These are phyloP conservation scores for Botrytis deweyae DNA, from an alignment of 2,329 filamentous ascomycete genomes.

Conservation along the genomic window DNA sequence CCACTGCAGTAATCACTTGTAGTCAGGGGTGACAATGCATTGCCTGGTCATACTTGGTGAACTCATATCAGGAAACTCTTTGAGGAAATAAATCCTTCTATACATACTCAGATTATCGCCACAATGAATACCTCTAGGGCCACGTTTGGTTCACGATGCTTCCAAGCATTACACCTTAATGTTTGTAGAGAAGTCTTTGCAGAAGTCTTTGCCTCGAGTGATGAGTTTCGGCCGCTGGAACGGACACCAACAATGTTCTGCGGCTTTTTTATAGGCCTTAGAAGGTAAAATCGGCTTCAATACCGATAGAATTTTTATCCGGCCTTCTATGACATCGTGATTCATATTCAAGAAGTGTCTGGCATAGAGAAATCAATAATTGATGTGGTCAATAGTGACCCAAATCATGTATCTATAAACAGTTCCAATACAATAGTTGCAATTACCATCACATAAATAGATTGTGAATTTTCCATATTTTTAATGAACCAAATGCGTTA, in stretches of 20 bases:
- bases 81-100: background rate
- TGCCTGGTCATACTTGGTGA: background rate
- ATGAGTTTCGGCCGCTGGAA: background rate
- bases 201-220: background rate
- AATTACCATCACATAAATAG: background rate
- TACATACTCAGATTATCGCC: background rate
- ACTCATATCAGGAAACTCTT: background rate
- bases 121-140: background rate
- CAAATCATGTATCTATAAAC: background rate
- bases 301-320: background rate
- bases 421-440: background rate
- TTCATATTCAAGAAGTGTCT: background rate
- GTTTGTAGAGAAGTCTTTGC: no score
- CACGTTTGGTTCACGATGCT: no score
- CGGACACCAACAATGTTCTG: background rate
- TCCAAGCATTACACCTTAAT: background rate
- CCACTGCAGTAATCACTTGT: background rate
- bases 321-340: background rate
- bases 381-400: background rate
- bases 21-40: background rate
- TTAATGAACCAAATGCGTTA: background rate
- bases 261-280: background rate
- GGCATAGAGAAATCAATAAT: background rate
- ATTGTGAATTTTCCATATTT: background rate
- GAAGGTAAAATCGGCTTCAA: background rate